Evolutionary conservation across 345 rosid genomes (phyloP).

Genomic region (Lagerstroemia speciosa): DNA sequence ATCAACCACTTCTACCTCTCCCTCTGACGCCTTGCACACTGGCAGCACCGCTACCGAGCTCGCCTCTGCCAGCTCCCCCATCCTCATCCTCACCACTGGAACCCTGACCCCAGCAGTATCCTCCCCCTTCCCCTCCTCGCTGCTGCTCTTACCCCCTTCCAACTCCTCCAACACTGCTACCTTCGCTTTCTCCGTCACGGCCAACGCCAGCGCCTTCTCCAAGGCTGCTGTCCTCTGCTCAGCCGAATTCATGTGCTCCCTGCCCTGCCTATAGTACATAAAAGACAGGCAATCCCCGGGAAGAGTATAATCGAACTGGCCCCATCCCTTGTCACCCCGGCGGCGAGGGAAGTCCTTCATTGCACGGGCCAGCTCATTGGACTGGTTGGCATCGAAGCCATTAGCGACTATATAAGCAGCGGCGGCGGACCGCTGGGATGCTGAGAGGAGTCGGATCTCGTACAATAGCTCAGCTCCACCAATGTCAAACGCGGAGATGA

Average conservation of each 20-base stretch:
- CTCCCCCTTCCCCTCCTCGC: slow-evolving; percentile 19
- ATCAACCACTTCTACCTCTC: slow-evolving; percentile 40
- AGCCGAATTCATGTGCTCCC: slow-evolving; percentile 50
- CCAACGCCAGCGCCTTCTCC: slow-evolving; percentile 49
- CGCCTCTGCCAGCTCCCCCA: slow-evolving; percentile 79
- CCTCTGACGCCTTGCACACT: slow-evolving; percentile 55
- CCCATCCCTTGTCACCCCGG: slow-evolving; percentile 49
- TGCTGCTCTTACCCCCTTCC: slow-evolving; percentile 21
- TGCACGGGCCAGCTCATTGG: slow-evolving; percentile 67
- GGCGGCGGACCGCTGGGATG: slow-evolving; percentile 48
- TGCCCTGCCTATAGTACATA: slow-evolving; percentile 62
- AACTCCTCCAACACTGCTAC: slow-evolving; percentile 33
- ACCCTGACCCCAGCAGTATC: slow-evolving; percentile 24
- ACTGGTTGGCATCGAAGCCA: slow-evolving; percentile 38
- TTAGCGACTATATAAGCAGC: slow-evolving; percentile 39
- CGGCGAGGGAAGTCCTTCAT: slow-evolving; percentile 82
- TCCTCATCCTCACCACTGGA: slow-evolving; percentile 63
- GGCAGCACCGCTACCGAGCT: slow-evolving; percentile 62
- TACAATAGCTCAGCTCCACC: slow-evolving; percentile 74
- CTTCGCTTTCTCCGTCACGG: slow-evolving; percentile 59
- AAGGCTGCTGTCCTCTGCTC: slow-evolving; percentile 37
- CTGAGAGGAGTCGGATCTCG: slow-evolving; percentile 62
- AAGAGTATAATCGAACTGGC: slow-evolving; percentile 40
- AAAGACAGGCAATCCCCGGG: slow-evolving; percentile 82
- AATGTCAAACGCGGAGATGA: slow-evolving; percentile 48